Base-by-base conservation (phyloP, 208 protist genomes). In the Vickermania spadyakhi region DNA sequence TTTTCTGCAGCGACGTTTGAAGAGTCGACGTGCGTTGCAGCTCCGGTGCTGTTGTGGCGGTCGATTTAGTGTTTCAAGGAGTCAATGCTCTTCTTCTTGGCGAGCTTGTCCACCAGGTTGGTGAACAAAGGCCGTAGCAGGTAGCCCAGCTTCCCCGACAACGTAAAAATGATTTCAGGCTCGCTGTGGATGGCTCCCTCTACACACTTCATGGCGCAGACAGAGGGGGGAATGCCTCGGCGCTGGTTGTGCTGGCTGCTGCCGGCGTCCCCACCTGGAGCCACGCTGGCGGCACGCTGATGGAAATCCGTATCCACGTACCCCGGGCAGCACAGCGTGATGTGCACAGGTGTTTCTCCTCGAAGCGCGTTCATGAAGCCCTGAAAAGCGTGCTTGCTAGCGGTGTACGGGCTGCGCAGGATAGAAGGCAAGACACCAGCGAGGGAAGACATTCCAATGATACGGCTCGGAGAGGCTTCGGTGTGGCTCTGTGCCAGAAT, bases 291-390 rank as follows among this genome's bases (percentile, higher is more conserved):
- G 28, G 80, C 86, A 22, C 69, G 66, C 62, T 73, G 62, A 65
- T 94, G 86, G 57, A 94, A 94, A 51, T 82, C 81, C 1, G 86
- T 94, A 56, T 94, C 79, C 7, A 94, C 81, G 69, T 91, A 94
- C 21, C 79, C 79, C 0, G 86, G 86, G 65, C 86, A 94, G 68
- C 78, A 89, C 28, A 91, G 54, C 29, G 83, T 91, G 52, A 94
- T 88, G 21, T 57, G 50, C 42, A 94, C 79, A 3, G 31, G 57
- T 31, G 74, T 86, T 66, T 94, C 86, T 0, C 84, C 83, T 14
- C 86, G 83, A 21, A 94, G 61, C 23, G 86, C 81, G 65, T 91
- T 94, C 68, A 89, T 85, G 60, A 91, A 94, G 31, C 86, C 86
- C 62, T 94, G 86, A 45, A 94, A 78, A 2, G 86, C 86, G 61